Base-by-base conservation (phyloP, 1,284 basidiomycete genomes). In the Cryptococcus sp. region DNA sequence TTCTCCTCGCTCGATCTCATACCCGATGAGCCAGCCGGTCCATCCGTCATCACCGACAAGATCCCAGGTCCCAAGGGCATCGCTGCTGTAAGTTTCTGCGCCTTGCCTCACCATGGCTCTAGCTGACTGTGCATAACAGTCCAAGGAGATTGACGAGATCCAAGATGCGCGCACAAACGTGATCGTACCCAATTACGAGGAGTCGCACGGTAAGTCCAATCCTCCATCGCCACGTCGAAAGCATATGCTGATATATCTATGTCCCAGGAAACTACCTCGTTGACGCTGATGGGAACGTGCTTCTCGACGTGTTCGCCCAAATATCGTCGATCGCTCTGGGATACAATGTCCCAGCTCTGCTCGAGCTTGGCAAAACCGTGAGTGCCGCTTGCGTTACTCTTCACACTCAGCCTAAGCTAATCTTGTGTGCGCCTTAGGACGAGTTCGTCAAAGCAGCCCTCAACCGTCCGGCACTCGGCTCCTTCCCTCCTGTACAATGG, bases 261-360 rank as follows among this genome's bases (percentile, higher is more conserved):
- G 17, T 13, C 7, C 8, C 30, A 66, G 68, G 79, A 22, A 82
- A 82, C 69, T 84, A 80, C 71, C 68, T 84, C 43, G 79, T 80
- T 50, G 83, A 84, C 59, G 83, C 80, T 1, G 83, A 84, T 63
- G 82, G 81, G 22, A 84, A 84, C 70, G 69, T 69, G 39, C 65
- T 82, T 13, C 79, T 84, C 51, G 83, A 84, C 58, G 80, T 83
- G 42, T 84, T 82, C 66, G 81, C 80, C 3, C 83, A 84, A 68
- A 76, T 77, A 60, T 77, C 78, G 15, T 79, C 77, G 41, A 82
- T 82, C 49, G 77, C 79, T 0, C 41, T 79, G 27, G 78, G 78
- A 25, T 83, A 83, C 75, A 83, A 83, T 66, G 77, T 82, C 54
- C 82, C 82, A 1, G 73, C 73, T 43, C 70, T 83, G 15, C 63